phyloP scores from a whole-genome alignment of 139 green algal species.

The Zygnema circumcarinatum region DNA sequence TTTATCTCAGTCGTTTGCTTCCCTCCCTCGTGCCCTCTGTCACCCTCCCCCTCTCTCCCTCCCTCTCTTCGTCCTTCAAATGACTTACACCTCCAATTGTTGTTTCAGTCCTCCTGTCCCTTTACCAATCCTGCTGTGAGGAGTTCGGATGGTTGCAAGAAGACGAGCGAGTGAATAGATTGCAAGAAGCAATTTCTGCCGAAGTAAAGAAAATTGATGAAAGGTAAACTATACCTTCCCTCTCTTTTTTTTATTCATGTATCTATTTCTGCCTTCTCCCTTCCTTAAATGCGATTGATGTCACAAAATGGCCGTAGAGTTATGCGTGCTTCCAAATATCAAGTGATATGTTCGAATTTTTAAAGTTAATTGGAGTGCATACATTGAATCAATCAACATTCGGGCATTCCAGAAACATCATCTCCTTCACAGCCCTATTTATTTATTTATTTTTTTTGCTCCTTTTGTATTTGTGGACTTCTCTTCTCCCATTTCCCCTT shows the following conservation, averaged over 20 bases:
- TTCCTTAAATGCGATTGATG: too few species aligned
- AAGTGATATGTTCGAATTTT: too few species aligned
- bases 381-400: too few species aligned
- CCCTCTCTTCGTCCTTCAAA: background rate
- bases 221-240: constrained; percentile 10
- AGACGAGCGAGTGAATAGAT: background rate
- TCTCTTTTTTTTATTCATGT: background rate
- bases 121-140: constrained; percentile 45
- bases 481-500: constrained; percentile 7
- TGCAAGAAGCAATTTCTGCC: constrained; percentile 7
- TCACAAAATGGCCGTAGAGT: too few species aligned
- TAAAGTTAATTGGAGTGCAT: too few species aligned
- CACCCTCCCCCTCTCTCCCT: background rate
- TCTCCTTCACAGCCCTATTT: background rate
- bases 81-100: background rate
- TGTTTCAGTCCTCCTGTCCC: constrained; percentile 11
- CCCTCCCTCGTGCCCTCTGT: background rate
- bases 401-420: background rate
- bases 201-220: constrained; percentile 38
- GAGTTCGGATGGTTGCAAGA: constrained; percentile 37
- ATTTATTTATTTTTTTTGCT: background rate
- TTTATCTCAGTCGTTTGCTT: background rate
- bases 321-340: background rate
- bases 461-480: background rate
- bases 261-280: background rate